Conservation (phyloP, 176 grass and related monocot genomes). For the Ensete ventricosum region DNA sequence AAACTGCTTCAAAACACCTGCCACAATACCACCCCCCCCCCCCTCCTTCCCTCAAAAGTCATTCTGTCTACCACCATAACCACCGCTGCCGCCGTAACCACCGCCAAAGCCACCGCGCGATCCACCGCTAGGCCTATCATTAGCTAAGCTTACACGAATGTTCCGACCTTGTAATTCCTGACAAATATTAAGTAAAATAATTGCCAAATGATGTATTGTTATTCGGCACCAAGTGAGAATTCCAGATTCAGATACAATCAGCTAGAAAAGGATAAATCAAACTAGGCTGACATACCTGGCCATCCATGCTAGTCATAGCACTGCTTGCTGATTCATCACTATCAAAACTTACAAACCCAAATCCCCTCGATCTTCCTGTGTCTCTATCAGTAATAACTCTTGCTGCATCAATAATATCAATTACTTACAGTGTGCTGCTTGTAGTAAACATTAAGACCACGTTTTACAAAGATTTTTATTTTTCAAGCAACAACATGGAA, state of each 20-base stretch:
- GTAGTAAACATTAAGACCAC: not conserved
- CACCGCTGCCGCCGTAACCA: not conserved
- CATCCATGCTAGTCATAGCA: conserved; percentile 49
- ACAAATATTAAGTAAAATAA: not conserved
- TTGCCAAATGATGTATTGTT: not conserved
- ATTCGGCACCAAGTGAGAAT: not conserved
- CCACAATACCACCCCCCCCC: too few species aligned
- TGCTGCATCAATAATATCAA: conserved; percentile 32
- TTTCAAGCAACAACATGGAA: too few species aligned
- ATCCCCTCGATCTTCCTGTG: conserved; percentile 67
- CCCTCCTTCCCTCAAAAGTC: not conserved
- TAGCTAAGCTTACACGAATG: conserved; percentile 58
- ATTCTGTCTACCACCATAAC: not conserved
- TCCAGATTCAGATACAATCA: not conserved
- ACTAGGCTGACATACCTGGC: conserved; percentile 36
- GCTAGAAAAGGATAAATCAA: not conserved
- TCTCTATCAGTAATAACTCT: conserved; percentile 60
- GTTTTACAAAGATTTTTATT: too few species aligned
- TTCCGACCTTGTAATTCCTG: conserved; percentile 57
- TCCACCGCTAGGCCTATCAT: conserved; percentile 38
- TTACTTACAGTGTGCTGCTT: not conserved
- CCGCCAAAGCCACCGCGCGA: not conserved
- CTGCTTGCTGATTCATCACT: conserved; percentile 28
- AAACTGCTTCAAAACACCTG: not conserved
- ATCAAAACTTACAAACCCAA: conserved; percentile 62